Evolutionary conservation across 176 grass and related monocot species (phyloP).

Genomic region (Juncus inflexus): DNA sequence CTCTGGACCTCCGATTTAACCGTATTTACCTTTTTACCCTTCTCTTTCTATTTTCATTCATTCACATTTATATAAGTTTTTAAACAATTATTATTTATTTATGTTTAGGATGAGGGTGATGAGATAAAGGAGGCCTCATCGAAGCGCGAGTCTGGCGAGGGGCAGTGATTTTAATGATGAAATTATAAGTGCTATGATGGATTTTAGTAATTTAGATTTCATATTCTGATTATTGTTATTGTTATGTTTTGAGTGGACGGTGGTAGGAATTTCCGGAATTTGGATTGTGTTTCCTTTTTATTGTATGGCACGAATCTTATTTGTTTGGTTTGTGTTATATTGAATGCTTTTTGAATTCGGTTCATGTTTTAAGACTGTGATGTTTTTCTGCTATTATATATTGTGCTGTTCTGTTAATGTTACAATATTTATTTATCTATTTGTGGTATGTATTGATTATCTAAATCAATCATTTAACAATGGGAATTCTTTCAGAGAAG

Average conservation of each 20-base stretch:
- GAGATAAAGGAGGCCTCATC: conserved; percentile 50
- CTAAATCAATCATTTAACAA: too few relatives aligned
- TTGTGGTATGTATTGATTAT: too few relatives aligned
- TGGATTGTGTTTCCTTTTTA: conserved; percentile 15
- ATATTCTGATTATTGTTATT: background rate
- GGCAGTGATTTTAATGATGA: conserved; percentile 36
- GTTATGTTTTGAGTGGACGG: conserved; percentile 2
- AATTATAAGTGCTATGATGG: conserved; percentile 6
- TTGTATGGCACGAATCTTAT: background rate
- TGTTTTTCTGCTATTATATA: background rate
- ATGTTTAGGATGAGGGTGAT: conserved; percentile 59
- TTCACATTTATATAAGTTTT: background rate
- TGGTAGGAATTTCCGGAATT: background rate
- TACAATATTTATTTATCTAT: too few relatives aligned
- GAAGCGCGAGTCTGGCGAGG: conserved; percentile 48
- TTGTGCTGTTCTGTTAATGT: too few relatives aligned
- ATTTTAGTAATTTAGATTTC: conserved; percentile 22
- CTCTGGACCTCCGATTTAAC: conserved; percentile 87
- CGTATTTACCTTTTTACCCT: conserved; percentile 27
- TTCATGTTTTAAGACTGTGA: background rate
- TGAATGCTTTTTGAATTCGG: background rate
- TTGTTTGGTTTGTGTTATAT: too few relatives aligned
- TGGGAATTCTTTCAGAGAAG: too few relatives aligned
- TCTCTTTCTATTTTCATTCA: background rate
- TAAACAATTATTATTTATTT: background rate